phyloP scores from a whole-genome alignment of 2,329 filamentous ascomycete genomes.

The Fusarium sp. region DNA sequence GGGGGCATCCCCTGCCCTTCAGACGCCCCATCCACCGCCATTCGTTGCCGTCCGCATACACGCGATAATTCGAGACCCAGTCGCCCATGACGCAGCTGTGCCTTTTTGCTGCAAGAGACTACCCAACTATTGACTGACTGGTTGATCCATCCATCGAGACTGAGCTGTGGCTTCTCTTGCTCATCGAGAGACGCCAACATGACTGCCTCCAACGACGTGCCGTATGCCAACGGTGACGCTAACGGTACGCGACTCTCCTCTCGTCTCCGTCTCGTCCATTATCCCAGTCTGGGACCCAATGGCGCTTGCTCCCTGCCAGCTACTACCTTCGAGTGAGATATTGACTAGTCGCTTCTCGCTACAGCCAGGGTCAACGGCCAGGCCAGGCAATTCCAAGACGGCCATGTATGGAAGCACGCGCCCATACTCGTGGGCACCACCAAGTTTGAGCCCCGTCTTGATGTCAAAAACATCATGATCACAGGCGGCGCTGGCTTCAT shows the following conservation, averaged over 20 bases:
- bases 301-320: not conserved
- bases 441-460: constrained; percentile 77
- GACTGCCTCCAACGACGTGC: constrained; percentile 35
- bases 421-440: constrained; percentile 80
- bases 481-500: constrained; percentile 91
- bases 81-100: constrained; percentile 36
- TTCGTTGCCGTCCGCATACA: constrained; percentile 12
- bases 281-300: not conserved
- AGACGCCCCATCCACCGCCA: constrained; percentile 17
- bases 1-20: constrained; percentile 13
- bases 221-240: constrained; percentile 25
- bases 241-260: constrained; percentile 20
- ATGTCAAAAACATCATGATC: constrained; percentile 86
- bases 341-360: not conserved
- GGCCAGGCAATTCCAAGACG: constrained; percentile 68
- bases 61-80: constrained; percentile 40
- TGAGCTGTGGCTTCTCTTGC: constrained; percentile 1
- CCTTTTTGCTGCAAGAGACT: constrained; percentile 27
- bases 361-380: constrained; percentile 35
- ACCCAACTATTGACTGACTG: constrained; percentile 5
- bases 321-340: not conserved
- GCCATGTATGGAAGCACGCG: constrained; percentile 79
- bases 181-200: constrained; percentile 16
- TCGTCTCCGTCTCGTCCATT: not conserved
- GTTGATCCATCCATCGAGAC: not conserved